These are phyloP conservation scores for Boletus pseudopeckii DNA, from an alignment of 768 basidiomycete genomes.

Conservation along the genomic window DNA sequence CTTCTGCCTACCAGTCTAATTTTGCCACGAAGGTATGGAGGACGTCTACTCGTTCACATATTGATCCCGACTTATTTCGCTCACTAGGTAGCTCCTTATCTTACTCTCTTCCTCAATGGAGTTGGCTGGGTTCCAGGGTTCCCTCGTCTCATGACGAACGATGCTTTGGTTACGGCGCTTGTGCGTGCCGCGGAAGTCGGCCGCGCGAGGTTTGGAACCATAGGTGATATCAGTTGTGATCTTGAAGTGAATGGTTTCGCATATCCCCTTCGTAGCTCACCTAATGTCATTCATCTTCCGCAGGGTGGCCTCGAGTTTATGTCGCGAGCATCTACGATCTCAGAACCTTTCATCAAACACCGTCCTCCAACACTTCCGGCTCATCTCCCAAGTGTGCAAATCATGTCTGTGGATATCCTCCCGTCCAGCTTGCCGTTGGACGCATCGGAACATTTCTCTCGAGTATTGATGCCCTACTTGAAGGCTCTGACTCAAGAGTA, in stretches of 20 bases:
- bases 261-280: not conserved
- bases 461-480: conserved; percentile 65
- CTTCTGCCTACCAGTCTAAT: conserved; percentile 58
- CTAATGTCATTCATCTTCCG: not conserved
- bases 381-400: conserved; percentile 56
- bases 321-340: conserved; percentile 71
- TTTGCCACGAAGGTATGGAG: conserved; percentile 62
- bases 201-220: conserved; percentile 57
- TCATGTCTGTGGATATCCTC: conserved; percentile 91
- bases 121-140: conserved; percentile 78
- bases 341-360: conserved; percentile 63
- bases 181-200: conserved; percentile 47
- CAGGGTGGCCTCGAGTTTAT: conserved; percentile 87
- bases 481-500: conserved; percentile 48
- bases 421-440: conserved; percentile 82
- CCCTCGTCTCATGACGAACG: conserved; percentile 75
- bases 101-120: conserved; percentile 83
- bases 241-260: conserved; percentile 50
- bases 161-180: conserved; percentile 53
- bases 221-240: conserved; percentile 91
- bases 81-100: conserved; percentile 75
- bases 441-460: conserved; percentile 74
- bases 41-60: not conserved
- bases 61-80: not conserved
- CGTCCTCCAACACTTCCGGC: conserved; percentile 40